These are phyloP conservation scores for Petunia axillaris DNA, from an alignment of 257 asterid genomes.

Conservation along the genomic window DNA sequence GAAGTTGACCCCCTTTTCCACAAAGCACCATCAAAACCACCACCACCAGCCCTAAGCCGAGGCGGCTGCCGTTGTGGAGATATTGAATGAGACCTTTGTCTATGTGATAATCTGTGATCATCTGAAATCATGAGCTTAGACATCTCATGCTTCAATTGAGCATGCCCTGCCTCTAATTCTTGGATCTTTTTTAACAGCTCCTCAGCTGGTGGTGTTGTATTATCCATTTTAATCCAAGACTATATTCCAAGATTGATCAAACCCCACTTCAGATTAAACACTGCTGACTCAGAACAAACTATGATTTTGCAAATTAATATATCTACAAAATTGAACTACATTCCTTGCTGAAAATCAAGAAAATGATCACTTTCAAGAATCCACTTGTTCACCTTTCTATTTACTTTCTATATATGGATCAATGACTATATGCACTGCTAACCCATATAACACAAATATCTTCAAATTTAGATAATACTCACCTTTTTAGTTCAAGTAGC, in stretches of 20 bases:
- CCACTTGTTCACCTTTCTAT: neutral
- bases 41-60: conserved; percentile 34
- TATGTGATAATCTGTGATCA: conserved; percentile 27
- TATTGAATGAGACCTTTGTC: conserved; percentile 80
- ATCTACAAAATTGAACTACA: conserved; percentile 4
- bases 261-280: neutral
- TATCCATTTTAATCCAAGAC: conserved; percentile 46
- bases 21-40: conserved; percentile 36
- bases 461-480: too few relatives aligned
- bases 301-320: neutral
- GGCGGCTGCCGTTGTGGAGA: conserved; percentile 76
- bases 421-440: conserved; percentile 14
- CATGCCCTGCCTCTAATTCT: conserved; percentile 80
- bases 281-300: too few relatives aligned
- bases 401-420: neutral
- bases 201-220: conserved; percentile 64
- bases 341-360: neutral
- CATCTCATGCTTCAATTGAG: conserved; percentile 80
- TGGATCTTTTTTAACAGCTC: conserved; percentile 85
- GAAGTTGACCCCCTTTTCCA: conserved; percentile 76
- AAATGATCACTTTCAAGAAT: neutral
- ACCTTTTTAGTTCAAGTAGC: too few relatives aligned
- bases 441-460: neutral
- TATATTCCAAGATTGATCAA: conserved; percentile 15
- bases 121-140: conserved; percentile 52